Percentiles rank a stretch among this genome's conserved stretches.
These are phyloP conservation scores for Fusarium proliferatum DNA, from an alignment of 2,329 filamentous ascomycete genomes.

Conservation along the genomic window DNA sequence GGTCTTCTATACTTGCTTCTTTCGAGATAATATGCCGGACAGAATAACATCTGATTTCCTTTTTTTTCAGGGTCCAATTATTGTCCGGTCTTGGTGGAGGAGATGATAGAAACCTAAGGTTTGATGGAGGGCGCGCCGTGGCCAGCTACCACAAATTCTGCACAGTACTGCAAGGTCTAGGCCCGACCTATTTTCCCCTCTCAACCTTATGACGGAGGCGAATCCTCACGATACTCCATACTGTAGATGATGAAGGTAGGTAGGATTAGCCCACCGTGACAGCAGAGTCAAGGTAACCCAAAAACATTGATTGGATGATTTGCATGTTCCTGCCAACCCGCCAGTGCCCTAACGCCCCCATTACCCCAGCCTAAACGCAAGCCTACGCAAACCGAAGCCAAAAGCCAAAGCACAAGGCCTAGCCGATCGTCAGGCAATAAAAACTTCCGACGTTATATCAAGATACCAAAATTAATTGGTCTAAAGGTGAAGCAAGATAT, in stretches of 20 bases:
- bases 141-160: not conserved
- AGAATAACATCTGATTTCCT: not conserved
- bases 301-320: constrained; percentile 30
- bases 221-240: constrained; percentile 1
- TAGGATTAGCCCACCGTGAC: constrained; percentile 35
- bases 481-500: too few species aligned
- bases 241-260: not conserved
- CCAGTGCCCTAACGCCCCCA: constrained; percentile 11
- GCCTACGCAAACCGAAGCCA: not conserved
- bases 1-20: constrained; percentile 20
- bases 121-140: not conserved
- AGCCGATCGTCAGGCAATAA: not conserved
- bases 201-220: constrained; percentile 3
- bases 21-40: not conserved
- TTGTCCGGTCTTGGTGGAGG: not conserved
- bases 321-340: constrained; percentile 13
- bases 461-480: not conserved
- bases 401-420: not conserved
- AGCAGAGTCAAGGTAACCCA: constrained; percentile 31
- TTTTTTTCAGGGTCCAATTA: constrained; percentile 21
- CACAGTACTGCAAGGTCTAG: constrained; percentile 1
- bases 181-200: not conserved
- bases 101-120: not conserved
- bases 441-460: not conserved
- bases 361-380: not conserved